phyloP scores from a whole-genome alignment of 345 rosid genomes.

The Gossypium anomalum region DNA sequence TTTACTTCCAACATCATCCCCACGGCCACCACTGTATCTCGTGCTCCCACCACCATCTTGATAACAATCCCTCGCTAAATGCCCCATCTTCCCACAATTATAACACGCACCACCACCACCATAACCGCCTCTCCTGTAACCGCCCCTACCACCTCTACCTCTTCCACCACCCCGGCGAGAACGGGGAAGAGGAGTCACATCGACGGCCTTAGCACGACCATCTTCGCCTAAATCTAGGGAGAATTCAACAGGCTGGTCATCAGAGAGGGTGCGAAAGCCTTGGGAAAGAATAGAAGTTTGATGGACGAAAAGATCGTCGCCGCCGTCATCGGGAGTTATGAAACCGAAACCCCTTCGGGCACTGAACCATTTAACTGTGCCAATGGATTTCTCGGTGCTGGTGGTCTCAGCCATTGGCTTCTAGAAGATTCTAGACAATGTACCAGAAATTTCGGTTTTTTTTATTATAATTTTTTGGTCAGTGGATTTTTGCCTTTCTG shows the following conservation, averaged over 20 bases:
- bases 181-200: constrained; percentile 30
- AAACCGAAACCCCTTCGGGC: constrained; percentile 67
- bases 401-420: constrained; percentile 38
- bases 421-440: constrained; percentile 19
- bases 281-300: constrained; percentile 59
- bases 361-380: constrained; percentile 70
- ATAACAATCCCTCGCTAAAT: constrained; percentile 62
- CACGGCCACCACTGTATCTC: constrained; percentile 35
- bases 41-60: constrained; percentile 28
- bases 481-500: not conserved
- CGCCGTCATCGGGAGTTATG: constrained; percentile 50
- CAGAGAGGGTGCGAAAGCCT: constrained; percentile 61
- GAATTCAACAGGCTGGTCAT: constrained; percentile 54
- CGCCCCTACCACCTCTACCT: constrained; percentile 21
- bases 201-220: constrained; percentile 51
- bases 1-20: constrained; percentile 27
- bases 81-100: constrained; percentile 57
- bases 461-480: not conserved
- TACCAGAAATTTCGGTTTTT: not conserved
- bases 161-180: constrained; percentile 29
- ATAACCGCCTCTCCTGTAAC: constrained; percentile 28
- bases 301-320: constrained; percentile 64
- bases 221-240: constrained; percentile 45
- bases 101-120: constrained; percentile 32
- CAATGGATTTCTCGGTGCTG: constrained; percentile 34